Conservation (phyloP, 495 filamentous ascomycete species). For the Eremomyces bilateralis region DNA sequence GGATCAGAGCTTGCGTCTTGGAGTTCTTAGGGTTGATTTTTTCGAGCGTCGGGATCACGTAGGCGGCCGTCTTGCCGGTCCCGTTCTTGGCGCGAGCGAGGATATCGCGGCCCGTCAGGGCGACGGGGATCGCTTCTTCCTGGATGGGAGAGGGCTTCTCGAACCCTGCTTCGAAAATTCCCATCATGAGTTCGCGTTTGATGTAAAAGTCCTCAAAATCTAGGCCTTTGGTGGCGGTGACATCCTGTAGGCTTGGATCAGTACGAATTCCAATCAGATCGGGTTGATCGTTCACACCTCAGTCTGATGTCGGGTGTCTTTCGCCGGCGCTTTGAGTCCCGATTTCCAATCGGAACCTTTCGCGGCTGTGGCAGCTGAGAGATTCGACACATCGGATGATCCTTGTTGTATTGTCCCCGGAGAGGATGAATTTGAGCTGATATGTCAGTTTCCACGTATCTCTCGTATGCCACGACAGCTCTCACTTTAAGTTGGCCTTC, state of each 20-base stretch:
- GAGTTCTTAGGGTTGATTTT: constrained; percentile 87
- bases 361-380: too few species aligned
- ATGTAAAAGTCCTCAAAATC: constrained; percentile 95
- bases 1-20: constrained; percentile 86
- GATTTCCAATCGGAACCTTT: constrained; percentile 71
- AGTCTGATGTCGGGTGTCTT: constrained; percentile 78
- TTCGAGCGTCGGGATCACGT: constrained; percentile 88
- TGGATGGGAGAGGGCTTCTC: constrained; percentile 98
- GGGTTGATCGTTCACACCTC: constrained; percentile 40
- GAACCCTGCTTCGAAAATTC: constrained; percentile 96
- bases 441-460: too few species aligned
- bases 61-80: constrained; percentile 94
- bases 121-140: constrained; percentile 96
- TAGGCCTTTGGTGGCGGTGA: constrained; percentile 87
- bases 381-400: too few species aligned
- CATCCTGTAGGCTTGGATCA: constrained; percentile 39
- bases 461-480: too few species aligned
- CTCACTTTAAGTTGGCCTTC: too few species aligned
- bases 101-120: constrained; percentile 84
- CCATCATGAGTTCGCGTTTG: constrained; percentile 89
- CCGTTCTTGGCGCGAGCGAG: constrained; percentile 95
- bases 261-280: neutral
- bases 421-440: too few species aligned
- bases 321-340: constrained; percentile 51
- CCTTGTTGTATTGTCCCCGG: too few species aligned